Evolutionary conservation across 352 stramenopile genomes (phyloP), one percentile per base, ranked within the genome.

Genomic region (Phytophthora chlamydospora): DNA sequence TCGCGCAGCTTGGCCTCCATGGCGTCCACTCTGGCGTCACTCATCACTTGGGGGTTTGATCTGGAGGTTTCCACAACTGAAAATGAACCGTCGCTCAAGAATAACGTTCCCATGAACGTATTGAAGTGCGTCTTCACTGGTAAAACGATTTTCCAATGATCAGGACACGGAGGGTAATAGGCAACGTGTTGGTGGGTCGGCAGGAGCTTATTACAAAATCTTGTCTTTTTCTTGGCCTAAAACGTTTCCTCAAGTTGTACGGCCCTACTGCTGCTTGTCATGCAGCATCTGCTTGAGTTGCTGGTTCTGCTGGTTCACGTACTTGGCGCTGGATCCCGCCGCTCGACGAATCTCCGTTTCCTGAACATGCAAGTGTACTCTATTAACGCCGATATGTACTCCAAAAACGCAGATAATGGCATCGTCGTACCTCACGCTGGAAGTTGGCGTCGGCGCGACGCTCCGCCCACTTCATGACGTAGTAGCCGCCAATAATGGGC

Each of bases 391-490:
- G 32, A 7, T 31, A 21, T 40, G 17, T 39, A 46, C 31, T 56
- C 11, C 40, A 62, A 29, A 32, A 31, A 49, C 11, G 21, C 21
- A 24, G 1, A 24, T 3, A 24, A 24, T 3, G 21, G 21, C 8
- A 39, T 16, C 10, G 10, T 35, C 27, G 24, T 29, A 91, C 84
- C 84, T 93, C 81, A 16, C 74, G 65, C 57, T 81, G 75, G 54
- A 93, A 90, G 63, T 96, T 96, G 40, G 58, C 60, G 32, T 92
- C 79, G 9, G 89, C 85, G 27, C 71, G 77, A 44, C 73, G 64
- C 49, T 93, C 80, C 14, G 90, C 69, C 88, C 89, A 97, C 64
- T 98, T 90, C 93, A 98, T 98, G 54, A 98, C 70, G 62, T 83
- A 97, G 66, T 97, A 97, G 40, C 93, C 93, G 35, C 76, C 78